Conservation (phyloP, 108 stramenopile genomes). For the Ochromonas danica region DNA sequence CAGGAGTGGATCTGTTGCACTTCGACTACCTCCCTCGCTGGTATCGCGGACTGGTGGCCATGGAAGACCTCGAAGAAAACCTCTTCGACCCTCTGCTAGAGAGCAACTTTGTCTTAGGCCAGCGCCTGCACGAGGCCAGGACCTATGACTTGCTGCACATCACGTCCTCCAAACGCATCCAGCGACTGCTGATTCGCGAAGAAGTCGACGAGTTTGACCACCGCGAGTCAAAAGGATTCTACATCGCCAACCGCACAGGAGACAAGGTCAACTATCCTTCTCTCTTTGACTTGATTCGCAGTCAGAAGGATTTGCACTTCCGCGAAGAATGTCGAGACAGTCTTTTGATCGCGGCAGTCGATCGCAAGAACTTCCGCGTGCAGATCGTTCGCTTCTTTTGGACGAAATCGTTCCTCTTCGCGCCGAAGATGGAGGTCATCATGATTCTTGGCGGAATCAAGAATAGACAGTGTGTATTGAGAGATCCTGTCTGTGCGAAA, state of each 20-base stretch:
- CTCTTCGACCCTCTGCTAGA: not conserved
- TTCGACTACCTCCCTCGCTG: not conserved
- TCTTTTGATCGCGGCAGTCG: not conserved
- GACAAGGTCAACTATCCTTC: not conserved
- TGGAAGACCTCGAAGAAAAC: slow-evolving; percentile 1
- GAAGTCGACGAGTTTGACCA: not conserved
- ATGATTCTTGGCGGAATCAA: not conserved
- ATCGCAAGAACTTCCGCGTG: not conserved
- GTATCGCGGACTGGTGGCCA: not conserved
- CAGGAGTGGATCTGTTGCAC: not conserved
- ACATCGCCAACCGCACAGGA: not conserved
- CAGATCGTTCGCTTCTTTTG: not conserved
- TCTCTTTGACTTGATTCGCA: not conserved
- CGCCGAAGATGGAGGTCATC: not conserved
- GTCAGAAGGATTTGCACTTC: not conserved
- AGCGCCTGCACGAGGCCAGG: not conserved
- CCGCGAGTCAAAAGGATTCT: not conserved
- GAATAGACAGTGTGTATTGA: not conserved
- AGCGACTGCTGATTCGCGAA: not conserved
- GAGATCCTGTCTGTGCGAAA: not conserved
- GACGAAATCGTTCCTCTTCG: not conserved
- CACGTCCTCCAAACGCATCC: not conserved
- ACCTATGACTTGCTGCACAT: not conserved
- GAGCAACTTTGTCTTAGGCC: not conserved
- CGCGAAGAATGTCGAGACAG: not conserved